Evolutionary conservation across 768 basidiomycete genomes (phyloP).

Genomic region (Mycena rebaudengoi): DNA sequence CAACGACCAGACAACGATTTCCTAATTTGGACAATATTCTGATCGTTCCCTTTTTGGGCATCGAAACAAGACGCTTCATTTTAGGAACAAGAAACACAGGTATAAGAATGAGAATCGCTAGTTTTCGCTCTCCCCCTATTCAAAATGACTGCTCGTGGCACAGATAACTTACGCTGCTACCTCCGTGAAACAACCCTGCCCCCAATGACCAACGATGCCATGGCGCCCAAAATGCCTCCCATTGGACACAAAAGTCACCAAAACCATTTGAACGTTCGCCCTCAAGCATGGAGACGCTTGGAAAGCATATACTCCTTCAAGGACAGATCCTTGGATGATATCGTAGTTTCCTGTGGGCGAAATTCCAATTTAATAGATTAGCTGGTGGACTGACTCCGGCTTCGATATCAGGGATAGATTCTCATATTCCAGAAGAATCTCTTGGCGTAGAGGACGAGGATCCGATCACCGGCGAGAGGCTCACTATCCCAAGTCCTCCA

Average conservation of each 20-base stretch:
- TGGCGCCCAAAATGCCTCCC: constrained; percentile 43
- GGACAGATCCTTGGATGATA: constrained; percentile 38
- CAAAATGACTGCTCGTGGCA: constrained; percentile 41
- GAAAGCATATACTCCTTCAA: constrained; percentile 52
- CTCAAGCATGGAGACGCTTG: constrained; percentile 61
- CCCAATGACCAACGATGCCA: constrained; percentile 40
- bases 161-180: constrained; percentile 55
- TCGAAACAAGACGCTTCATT: too few relatives aligned
- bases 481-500: constrained; percentile 54
- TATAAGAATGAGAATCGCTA: too few relatives aligned
- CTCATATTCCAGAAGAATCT: constrained; percentile 43
- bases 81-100: too few relatives aligned
- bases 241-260: constrained; percentile 55
- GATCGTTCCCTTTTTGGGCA: too few relatives aligned
- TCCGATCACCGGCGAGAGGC: constrained; percentile 44
- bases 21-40: too few relatives aligned
- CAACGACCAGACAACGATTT: too few relatives aligned
- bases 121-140: not conserved
- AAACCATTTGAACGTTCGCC: constrained; percentile 52
- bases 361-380: constrained; percentile 8
- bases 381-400: not conserved
- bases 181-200: constrained; percentile 58
- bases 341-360: constrained; percentile 49
- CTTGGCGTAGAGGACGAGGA: constrained; percentile 50
- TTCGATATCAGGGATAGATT: constrained; percentile 46